These are phyloP conservation scores for Triangularia setosa DNA, from an alignment of 2,329 filamentous ascomycete species.

Conservation along the genomic window DNA sequence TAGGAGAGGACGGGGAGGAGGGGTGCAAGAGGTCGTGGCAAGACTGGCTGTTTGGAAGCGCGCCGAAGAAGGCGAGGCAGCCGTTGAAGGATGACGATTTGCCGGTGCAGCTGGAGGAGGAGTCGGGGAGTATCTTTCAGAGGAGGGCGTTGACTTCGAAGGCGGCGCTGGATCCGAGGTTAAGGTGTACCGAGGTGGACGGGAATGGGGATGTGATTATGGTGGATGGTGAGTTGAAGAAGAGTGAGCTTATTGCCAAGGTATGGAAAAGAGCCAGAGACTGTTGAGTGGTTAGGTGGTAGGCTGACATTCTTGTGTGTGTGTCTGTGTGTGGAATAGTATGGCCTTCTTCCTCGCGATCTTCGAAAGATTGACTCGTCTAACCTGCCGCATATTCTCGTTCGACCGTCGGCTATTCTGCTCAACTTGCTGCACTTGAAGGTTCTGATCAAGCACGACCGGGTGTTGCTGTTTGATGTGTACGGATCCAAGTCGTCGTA, in stretches of 20 bases:
- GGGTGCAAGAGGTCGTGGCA: constrained; percentile 38
- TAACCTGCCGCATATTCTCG: constrained; percentile 88
- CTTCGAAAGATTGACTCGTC: constrained; percentile 97
- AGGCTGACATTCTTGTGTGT: constrained; percentile 17
- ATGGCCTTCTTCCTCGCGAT: constrained; percentile 88
- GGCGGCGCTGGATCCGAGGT: constrained; percentile 75
- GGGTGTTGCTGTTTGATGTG: constrained; percentile 88
- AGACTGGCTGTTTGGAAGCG: constrained; percentile 46
- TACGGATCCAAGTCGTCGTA: constrained; percentile 76
- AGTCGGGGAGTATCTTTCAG: constrained; percentile 55
- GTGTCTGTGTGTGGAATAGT: constrained; percentile 47
- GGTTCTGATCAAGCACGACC: constrained; percentile 90
- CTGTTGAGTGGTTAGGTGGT: background rate
- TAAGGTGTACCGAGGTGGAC: constrained; percentile 93
- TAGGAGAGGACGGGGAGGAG: background rate
- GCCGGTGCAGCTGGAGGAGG: constrained; percentile 47
- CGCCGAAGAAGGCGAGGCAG: constrained; percentile 32
- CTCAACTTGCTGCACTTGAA: constrained; percentile 96
- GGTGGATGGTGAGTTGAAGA: constrained; percentile 87
- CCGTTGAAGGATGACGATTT: constrained; percentile 23
- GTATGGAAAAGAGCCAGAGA: constrained; percentile 14
- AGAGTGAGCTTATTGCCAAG: constrained; percentile 93
- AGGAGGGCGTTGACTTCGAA: constrained; percentile 69
- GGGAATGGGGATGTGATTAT: constrained; percentile 87
- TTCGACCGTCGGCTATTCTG: constrained; percentile 87